These are phyloP conservation scores for Tulasnella sp. DNA, from an alignment of 768 basidiomycete species.

Conservation along the genomic window DNA sequence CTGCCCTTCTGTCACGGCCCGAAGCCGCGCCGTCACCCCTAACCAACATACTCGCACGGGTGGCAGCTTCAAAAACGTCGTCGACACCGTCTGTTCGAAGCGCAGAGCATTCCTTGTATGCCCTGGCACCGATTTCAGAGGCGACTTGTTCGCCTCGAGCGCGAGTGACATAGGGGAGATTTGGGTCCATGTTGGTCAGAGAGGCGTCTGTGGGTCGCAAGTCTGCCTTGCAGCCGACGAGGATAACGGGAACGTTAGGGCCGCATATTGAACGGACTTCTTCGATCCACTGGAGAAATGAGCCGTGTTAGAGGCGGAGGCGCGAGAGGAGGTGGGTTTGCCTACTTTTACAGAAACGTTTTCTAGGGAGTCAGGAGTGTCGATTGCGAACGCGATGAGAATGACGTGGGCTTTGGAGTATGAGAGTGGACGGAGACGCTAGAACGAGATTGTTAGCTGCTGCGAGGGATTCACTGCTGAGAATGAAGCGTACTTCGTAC, in stretches of 20 bases:
- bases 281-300: slow-evolving; percentile 72
- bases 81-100: slow-evolving; percentile 54
- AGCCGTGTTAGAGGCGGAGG: neutral
- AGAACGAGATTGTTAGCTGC: slow-evolving; percentile 13
- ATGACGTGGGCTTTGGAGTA: slow-evolving; percentile 99
- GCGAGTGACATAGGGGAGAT: slow-evolving; percentile 45
- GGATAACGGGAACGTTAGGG: slow-evolving; percentile 77
- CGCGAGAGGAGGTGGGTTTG: no score
- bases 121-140: slow-evolving; percentile 72
- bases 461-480: neutral
- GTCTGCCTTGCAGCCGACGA: slow-evolving; percentile 95
- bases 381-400: slow-evolving; percentile 91
- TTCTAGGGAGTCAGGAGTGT: slow-evolving; percentile 92
- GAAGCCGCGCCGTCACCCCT: slow-evolving; percentile 46
- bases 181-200: slow-evolving; percentile 18
- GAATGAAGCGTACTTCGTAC: slow-evolving; percentile 57
- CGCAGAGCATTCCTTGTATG: slow-evolving; percentile 48
- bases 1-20: slow-evolving; percentile 22
- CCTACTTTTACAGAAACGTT: slow-evolving; percentile 84
- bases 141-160: slow-evolving; percentile 76
- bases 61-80: slow-evolving; percentile 95
- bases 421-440: slow-evolving; percentile 91
- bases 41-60: slow-evolving; percentile 92
- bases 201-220: slow-evolving; percentile 45
- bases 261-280: slow-evolving; percentile 97